Evolutionary conservation across 2,329 filamentous ascomycete species (phyloP).

Genomic region (Fusarium incarnatum): DNA sequence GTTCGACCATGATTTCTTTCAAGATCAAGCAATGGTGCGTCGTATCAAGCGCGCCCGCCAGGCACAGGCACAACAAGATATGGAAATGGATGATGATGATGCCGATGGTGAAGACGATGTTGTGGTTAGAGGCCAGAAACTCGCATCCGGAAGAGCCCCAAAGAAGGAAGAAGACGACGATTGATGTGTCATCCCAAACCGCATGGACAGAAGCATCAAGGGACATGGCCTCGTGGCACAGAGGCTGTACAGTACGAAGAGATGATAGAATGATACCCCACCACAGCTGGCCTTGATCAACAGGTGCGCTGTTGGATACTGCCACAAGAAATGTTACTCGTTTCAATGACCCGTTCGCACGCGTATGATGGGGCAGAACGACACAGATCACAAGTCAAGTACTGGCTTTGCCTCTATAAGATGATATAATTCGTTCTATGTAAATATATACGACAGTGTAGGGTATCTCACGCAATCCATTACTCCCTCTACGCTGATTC

Average conservation of each 20-base stretch:
- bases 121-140: slow-evolving; percentile 42
- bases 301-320: background rate
- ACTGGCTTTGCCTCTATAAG: background rate
- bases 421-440: slow-evolving; percentile 8
- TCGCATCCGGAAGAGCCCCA: slow-evolving; percentile 30
- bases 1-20: slow-evolving; percentile 63
- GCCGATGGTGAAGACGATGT: slow-evolving; percentile 44
- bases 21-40: slow-evolving; percentile 67
- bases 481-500: background rate
- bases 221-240: background rate
- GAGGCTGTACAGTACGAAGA: slow-evolving; percentile 24
- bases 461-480: slow-evolving; percentile 25
- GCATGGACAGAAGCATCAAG: background rate
- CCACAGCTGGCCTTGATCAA: background rate
- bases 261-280: slow-evolving; percentile 41
- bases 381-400: background rate
- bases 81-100: slow-evolving; percentile 50
- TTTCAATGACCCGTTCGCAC: background rate
- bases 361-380: background rate
- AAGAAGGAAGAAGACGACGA: slow-evolving; percentile 42
- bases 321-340: background rate
- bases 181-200: background rate
- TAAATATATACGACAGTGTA: slow-evolving; percentile 2
- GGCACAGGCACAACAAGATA: slow-evolving; percentile 56
- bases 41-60: slow-evolving; percentile 67